These are phyloP conservation scores for Phytopythium boreale DNA, from an alignment of 352 stramenopile genomes.

Conservation along the genomic window DNA sequence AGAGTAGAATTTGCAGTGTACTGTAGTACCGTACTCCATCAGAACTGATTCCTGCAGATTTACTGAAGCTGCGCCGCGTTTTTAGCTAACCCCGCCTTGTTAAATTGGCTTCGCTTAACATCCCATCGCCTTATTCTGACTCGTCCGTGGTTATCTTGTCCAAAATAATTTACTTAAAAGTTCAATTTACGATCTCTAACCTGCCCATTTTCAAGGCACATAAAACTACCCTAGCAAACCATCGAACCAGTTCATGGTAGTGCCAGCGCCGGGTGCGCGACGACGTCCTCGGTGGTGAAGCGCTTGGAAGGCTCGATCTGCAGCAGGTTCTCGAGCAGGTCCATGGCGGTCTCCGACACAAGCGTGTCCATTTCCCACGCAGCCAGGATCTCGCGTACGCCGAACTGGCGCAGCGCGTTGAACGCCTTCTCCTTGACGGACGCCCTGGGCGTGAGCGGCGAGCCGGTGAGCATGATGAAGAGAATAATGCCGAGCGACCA, in stretches of 20 bases:
- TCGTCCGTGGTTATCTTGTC: no score
- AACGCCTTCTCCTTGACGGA: slow-evolving; percentile 31
- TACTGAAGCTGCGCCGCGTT: no score
- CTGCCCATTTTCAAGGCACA: no score
- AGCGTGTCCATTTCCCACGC: slow-evolving; percentile 33
- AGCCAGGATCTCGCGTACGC: slow-evolving; percentile 43
- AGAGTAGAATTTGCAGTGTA: no score
- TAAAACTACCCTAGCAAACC: neutral
- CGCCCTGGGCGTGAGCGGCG: slow-evolving; percentile 33
- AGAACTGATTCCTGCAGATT: no score
- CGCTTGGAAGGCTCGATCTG: slow-evolving; percentile 27
- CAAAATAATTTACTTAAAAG: neutral
- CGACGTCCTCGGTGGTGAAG: slow-evolving; percentile 17
- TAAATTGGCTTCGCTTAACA: no score
- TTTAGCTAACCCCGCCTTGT: no score
- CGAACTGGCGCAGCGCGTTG: slow-evolving; percentile 26
- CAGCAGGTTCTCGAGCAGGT: slow-evolving; percentile 26
- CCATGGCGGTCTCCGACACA: slow-evolving; percentile 15
- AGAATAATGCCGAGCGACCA: slow-evolving; percentile 68
- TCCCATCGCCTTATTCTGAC: no score
- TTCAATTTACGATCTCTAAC: neutral
- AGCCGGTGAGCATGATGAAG: slow-evolving; percentile 70
- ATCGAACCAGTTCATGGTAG: neutral
- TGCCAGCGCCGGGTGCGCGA: neutral
- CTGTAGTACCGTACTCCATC: no score